Conservation (phyloP, 345 rosid species). For the Arabis alpina region DNA sequence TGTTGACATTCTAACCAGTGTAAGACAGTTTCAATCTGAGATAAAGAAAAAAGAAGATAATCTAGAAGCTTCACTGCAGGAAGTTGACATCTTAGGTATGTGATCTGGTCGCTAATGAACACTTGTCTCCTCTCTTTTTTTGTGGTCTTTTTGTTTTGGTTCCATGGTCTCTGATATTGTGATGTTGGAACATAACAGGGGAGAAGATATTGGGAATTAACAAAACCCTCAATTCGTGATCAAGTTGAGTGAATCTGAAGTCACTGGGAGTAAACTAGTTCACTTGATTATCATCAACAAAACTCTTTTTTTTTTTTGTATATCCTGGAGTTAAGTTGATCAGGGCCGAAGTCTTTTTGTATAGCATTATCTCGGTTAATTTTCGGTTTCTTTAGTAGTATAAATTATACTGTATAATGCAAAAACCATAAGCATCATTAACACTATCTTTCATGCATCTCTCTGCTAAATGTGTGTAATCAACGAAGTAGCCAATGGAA, state of each 20-base stretch:
- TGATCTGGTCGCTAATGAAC: neutral
- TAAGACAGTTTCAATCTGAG: slow-evolving; percentile 5
- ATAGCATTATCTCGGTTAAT: no score
- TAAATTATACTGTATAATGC: no score
- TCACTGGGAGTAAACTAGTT: no score
- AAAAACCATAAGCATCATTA: no score
- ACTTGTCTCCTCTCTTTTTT: neutral
- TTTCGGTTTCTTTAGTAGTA: no score
- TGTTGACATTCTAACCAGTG: slow-evolving; percentile 3
- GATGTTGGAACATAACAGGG: slow-evolving; percentile 19
- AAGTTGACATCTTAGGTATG: slow-evolving; percentile 24
- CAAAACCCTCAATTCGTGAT: slow-evolving; percentile 12
- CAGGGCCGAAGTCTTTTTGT: no score
- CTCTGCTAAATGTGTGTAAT: neutral
- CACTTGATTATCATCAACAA: no score
- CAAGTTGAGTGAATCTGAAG: neutral
- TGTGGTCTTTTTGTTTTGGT: neutral
- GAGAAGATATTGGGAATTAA: slow-evolving; percentile 20
- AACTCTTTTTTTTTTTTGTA: no score
- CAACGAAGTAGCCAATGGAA: no score
- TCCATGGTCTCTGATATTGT: neutral
- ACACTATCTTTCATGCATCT: neutral
- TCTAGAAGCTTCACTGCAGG: slow-evolving; percentile 23
- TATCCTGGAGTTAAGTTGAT: no score
- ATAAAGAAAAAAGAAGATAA: slow-evolving; percentile 21